Percentiles rank a stretch among this genome's conserved stretches.
phyloP scores from a whole-genome alignment of 148 eudicot genomes.

The Rhododendron ovatum region DNA sequence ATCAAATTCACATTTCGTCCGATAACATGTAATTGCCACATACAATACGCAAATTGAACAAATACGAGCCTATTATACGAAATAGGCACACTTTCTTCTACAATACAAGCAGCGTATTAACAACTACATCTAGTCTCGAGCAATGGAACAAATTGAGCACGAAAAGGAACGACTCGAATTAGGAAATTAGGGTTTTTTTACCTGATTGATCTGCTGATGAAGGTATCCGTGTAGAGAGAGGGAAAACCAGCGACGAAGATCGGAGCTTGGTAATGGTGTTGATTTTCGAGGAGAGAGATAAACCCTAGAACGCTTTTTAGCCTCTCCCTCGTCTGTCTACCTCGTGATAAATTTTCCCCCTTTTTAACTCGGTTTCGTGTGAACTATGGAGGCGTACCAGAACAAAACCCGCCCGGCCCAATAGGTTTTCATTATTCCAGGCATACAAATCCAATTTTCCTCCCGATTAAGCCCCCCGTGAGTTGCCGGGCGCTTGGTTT shows the following conservation, averaged over 20 bases:
- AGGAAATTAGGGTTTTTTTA: not conserved
- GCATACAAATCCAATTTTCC: too few species aligned
- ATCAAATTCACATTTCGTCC: not conserved
- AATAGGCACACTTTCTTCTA: not conserved
- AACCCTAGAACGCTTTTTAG: constrained; percentile 9
- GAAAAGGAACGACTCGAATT: not conserved
- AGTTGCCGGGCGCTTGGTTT: too few species aligned
- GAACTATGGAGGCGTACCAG: not conserved
- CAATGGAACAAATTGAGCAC: not conserved
- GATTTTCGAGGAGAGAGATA: not conserved
- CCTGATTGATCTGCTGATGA: not conserved
- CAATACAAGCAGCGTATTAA: not conserved
- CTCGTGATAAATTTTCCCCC: not conserved
- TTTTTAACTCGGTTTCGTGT: not conserved
- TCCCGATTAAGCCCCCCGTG: too few species aligned
- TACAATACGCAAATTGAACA: not conserved
- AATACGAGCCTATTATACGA: too few species aligned
- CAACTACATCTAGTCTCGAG: not conserved
- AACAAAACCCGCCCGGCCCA: not conserved
- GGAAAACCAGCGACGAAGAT: not conserved
- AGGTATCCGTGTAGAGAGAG: not conserved
- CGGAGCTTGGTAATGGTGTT: not conserved
- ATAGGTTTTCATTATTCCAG: too few species aligned
- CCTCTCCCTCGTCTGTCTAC: not conserved
- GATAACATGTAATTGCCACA: not conserved